These are phyloP conservation scores for Serendipita sp. DNA, from an alignment of 768 basidiomycete genomes.

Conservation along the genomic window DNA sequence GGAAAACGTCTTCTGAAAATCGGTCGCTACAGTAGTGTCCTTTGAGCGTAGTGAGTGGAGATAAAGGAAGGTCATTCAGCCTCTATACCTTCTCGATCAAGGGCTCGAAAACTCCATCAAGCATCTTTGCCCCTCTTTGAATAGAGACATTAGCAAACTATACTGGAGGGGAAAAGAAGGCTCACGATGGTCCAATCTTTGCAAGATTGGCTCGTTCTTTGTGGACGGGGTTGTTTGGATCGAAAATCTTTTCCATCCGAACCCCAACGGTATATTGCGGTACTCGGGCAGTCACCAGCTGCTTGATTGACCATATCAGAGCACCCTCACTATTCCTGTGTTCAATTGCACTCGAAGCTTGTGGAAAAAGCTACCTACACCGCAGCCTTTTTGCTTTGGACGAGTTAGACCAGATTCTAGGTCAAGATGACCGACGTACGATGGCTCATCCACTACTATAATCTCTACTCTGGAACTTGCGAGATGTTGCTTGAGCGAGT, in stretches of 20 bases:
- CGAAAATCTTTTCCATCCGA: background rate
- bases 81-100: too few species aligned
- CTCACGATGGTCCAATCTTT: background rate
- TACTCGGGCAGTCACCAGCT: background rate
- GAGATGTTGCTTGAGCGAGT: too few species aligned
- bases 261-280: background rate
- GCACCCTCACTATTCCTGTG: background rate
- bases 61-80: too few species aligned
- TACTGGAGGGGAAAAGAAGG: background rate
- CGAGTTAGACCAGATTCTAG: too few species aligned
- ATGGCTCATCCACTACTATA: too few species aligned
- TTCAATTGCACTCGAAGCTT: background rate
- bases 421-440: too few species aligned
- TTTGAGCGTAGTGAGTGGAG: too few species aligned
- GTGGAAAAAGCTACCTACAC: background rate
- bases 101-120: background rate
- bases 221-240: background rate
- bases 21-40: background rate
- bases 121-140: background rate
- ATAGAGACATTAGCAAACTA: too few species aligned
- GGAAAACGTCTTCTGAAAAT: background rate
- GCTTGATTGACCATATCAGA: slow-evolving; percentile 1
- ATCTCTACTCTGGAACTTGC: too few species aligned
- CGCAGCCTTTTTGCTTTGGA: background rate
- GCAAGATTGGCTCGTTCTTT: background rate